Percentiles rank a stretch among this genome's conserved stretches.
phyloP scores from a whole-genome alignment of 257 asterid species.

The Solanum rostratum region DNA sequence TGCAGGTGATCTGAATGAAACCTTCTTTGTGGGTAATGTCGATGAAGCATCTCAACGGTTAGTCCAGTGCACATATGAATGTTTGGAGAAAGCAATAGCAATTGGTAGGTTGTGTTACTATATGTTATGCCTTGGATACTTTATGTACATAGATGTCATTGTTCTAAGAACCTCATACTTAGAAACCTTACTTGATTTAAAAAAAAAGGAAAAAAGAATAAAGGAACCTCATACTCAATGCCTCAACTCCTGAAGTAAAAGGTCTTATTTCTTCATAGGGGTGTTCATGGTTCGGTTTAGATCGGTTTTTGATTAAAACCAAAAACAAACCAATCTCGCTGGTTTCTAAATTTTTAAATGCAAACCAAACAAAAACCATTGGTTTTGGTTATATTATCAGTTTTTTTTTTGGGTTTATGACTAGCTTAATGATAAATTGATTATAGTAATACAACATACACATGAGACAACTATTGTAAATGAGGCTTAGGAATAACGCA shows the following conservation, averaged over 20 bases:
- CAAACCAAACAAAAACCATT: no score
- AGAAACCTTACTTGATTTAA: no score
- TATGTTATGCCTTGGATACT: neutral
- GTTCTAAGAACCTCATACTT: neutral
- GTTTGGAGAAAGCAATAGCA: slow-evolving; percentile 91
- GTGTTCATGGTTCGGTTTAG: neutral
- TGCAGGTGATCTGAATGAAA: slow-evolving; percentile 93
- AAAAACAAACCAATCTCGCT: no score
- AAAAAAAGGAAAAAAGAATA: no score
- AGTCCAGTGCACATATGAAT: slow-evolving; percentile 89
- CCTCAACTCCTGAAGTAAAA: neutral
- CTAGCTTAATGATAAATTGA: neutral
- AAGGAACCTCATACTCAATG: neutral
- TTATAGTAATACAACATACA: neutral
- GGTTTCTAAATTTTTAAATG: no score
- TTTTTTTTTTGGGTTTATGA: neutral
- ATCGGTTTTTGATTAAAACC: no score
- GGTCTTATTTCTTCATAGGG: neutral
- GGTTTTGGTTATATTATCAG: no score
- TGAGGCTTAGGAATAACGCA: neutral
- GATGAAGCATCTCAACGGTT: slow-evolving; percentile 75
- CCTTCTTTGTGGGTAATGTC: slow-evolving; percentile 90
- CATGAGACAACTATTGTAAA: neutral
- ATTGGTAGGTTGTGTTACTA: slow-evolving; percentile 39
- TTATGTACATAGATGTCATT: neutral